These are phyloP conservation scores for Phytopythium delawarense DNA, from an alignment of 352 stramenopile species.

Conservation along the genomic window DNA sequence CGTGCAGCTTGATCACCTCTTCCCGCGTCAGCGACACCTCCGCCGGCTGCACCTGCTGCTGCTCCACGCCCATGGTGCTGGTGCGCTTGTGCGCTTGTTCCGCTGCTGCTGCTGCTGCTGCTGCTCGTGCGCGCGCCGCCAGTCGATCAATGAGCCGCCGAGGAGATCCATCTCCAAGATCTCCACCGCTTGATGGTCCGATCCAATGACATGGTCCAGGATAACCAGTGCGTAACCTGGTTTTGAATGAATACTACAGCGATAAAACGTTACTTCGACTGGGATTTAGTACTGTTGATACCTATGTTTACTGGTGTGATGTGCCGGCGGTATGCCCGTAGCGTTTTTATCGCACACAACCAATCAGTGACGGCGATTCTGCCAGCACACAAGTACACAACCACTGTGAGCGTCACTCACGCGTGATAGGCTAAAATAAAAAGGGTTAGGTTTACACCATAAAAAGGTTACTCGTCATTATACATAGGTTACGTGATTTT, in stretches of 20 bases:
- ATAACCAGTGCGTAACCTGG: neutral
- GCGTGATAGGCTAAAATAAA: too few species aligned
- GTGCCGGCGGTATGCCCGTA: too few species aligned
- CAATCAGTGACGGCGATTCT: too few species aligned
- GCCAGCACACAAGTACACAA: too few species aligned
- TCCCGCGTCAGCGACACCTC: constrained; percentile 41
- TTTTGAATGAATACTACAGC: neutral
- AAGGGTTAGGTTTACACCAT: too few species aligned
- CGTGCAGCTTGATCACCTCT: constrained; percentile 44
- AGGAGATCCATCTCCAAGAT: neutral
- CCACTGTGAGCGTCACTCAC: too few species aligned
- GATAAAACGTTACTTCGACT: neutral
- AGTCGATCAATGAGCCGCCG: constrained; percentile 4
- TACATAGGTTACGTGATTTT: too few species aligned
- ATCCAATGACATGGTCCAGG: neutral
- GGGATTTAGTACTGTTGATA: too few species aligned
- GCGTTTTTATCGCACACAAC: too few species aligned
- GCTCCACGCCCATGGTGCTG: constrained; percentile 20
- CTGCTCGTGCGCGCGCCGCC: neutral
- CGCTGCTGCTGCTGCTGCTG: neutral
- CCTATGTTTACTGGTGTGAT: too few species aligned
- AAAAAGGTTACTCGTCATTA: too few species aligned
- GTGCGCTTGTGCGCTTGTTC: neutral
- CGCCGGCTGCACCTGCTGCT: neutral
- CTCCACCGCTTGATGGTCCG: neutral